Conservation (phyloP, 2,329 filamentous ascomycete genomes). For the Neonectria faginata region DNA sequence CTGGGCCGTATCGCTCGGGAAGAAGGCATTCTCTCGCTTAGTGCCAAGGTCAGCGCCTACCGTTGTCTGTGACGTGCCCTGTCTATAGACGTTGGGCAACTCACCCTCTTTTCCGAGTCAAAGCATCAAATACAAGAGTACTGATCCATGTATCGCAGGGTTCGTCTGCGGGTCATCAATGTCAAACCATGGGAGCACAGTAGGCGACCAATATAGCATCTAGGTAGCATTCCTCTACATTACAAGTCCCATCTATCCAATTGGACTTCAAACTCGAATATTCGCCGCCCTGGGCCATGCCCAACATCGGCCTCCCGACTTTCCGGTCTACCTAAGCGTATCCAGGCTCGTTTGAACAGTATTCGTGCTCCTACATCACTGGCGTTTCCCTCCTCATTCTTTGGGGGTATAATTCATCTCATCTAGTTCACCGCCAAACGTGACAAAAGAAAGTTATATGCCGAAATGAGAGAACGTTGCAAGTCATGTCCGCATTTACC, state of each 20-base stretch:
- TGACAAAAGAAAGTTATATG: constrained; percentile 45
- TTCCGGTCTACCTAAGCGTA: constrained; percentile 36
- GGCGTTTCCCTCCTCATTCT: constrained; percentile 42
- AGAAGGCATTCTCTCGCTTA: constrained; percentile 30
- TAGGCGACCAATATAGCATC: constrained; percentile 1
- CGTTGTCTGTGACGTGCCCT: too few relatives aligned
- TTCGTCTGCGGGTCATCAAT: neutral
- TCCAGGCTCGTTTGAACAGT: constrained; percentile 38
- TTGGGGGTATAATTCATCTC: constrained; percentile 48
- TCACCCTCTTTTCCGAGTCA: constrained; percentile 38
- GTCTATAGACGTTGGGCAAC: constrained; percentile 20
- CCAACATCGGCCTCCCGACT: constrained; percentile 22
- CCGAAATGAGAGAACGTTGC: constrained; percentile 43
- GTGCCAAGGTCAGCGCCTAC: constrained; percentile 27
- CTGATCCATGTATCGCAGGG: constrained; percentile 50
- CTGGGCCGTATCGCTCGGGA: constrained; percentile 27
- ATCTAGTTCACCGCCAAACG: constrained; percentile 46
- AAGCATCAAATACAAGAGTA: constrained; percentile 31
- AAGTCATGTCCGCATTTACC: constrained; percentile 44
- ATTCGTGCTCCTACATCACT: constrained; percentile 36
- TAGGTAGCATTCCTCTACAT: constrained; percentile 14
- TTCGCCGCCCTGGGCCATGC: constrained; percentile 14
- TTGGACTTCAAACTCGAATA: constrained; percentile 11
- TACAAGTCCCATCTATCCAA: constrained; percentile 28
- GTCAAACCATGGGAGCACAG: neutral